phyloP scores from a whole-genome alignment of 305 asterid species.

The Withania somnifera region DNA sequence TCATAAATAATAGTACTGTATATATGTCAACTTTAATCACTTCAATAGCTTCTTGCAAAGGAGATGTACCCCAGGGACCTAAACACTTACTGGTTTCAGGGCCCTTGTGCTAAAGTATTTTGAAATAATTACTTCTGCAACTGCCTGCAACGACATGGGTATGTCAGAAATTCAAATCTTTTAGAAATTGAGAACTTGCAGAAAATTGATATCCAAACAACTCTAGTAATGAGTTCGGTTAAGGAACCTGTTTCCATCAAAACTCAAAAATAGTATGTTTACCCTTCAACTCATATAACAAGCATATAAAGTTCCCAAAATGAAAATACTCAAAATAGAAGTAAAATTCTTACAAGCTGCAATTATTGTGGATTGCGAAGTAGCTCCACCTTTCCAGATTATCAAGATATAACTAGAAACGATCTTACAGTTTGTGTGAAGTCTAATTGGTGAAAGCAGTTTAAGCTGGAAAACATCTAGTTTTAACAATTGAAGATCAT shows the following conservation, averaged over 20 bases:
- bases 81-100: conserved; percentile 56
- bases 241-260: neutral
- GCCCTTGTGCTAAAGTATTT: conserved; percentile 45
- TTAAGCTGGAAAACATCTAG: neutral
- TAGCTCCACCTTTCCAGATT: neutral
- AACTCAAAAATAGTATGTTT: neutral
- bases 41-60: neutral
- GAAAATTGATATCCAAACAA: neutral
- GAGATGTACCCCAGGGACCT: neutral
- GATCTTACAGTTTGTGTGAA: neutral
- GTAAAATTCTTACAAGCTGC: neutral
- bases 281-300: neutral
- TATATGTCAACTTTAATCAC: neutral
- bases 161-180: neutral
- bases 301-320: neutral
- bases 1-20: neutral
- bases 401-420: neutral
- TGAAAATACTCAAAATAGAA: neutral
- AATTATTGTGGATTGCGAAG: neutral
- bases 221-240: neutral
- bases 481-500: neutral
- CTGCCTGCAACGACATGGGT: conserved; percentile 42
- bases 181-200: neutral
- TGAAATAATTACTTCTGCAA: conserved; percentile 53
- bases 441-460: neutral